Conservation (phyloP, 202 grass and related monocot species). For the Brachypodium distachyon region DNA sequence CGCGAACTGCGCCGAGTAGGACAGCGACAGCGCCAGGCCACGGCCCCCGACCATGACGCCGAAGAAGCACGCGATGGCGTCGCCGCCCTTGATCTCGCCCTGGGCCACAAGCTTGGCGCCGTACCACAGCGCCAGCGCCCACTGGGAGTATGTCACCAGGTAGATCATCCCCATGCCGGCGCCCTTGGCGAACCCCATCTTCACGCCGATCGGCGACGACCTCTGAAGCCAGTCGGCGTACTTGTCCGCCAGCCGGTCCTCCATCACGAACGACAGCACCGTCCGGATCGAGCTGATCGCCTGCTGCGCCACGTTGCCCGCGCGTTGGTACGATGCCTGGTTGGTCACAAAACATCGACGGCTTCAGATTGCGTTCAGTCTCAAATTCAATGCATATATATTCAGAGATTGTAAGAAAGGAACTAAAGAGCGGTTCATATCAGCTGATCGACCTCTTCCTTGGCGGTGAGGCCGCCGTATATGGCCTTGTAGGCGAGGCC, state of each 20-base stretch:
- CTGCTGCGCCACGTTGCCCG: constrained; percentile 53
- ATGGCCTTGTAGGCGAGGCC: constrained; percentile 56
- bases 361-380: background rate
- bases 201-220: constrained; percentile 36
- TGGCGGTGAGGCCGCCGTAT: constrained; percentile 53
- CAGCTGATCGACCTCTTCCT: constrained; percentile 49
- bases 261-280: constrained; percentile 62
- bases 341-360: background rate
- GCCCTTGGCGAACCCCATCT: constrained; percentile 67
- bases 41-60: constrained; percentile 60
- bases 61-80: constrained; percentile 65
- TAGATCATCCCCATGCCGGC: constrained; percentile 58
- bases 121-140: constrained; percentile 58
- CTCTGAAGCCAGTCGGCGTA: constrained; percentile 33
- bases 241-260: constrained; percentile 40
- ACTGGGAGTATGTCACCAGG: constrained; percentile 59
- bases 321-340: constrained; percentile 48
- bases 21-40: constrained; percentile 44
- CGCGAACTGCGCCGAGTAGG: constrained; percentile 46
- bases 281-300: constrained; percentile 65
- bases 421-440: background rate
- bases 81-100: constrained; percentile 38
- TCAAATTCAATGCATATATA: background rate
- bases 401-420: background rate
- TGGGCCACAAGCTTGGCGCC: constrained; percentile 42